Conservation (phyloP, 805 yeast genomes). For the Citeromyces matritensis region DNA sequence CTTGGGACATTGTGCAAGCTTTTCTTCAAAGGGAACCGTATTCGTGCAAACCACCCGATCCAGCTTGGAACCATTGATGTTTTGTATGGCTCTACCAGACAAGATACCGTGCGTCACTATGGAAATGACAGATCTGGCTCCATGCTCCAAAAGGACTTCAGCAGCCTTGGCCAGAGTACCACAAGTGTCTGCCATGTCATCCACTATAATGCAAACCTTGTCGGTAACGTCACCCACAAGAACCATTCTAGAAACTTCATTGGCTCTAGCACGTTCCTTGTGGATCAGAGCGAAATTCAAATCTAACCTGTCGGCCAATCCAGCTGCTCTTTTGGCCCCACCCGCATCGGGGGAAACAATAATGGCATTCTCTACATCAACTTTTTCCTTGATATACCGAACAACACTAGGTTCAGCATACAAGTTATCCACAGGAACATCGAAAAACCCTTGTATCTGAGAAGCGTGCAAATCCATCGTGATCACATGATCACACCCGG, state of each 20-base stretch:
- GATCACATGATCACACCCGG: constrained; percentile 77
- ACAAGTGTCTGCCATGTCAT: constrained; percentile 87
- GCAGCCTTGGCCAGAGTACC: constrained; percentile 79
- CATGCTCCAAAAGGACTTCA: constrained; percentile 52
- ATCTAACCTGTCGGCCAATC: constrained; percentile 66
- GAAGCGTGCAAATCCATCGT: constrained; percentile 86
- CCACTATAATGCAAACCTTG: constrained; percentile 65
- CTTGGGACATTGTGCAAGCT: constrained; percentile 39
- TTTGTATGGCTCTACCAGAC: constrained; percentile 59
- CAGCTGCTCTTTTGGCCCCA: constrained; percentile 84
- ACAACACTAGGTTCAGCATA: constrained; percentile 78
- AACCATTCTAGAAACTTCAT: constrained; percentile 75
- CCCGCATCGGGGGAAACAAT: constrained; percentile 84
- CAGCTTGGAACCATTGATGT: constrained; percentile 52
- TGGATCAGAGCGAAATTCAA: constrained; percentile 74
- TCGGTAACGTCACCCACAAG: constrained; percentile 73
- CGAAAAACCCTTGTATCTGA: constrained; percentile 77
- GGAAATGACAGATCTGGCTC: constrained; percentile 63
- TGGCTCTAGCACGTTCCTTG: constrained; percentile 73
- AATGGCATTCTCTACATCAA: constrained; percentile 46
- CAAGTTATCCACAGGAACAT: constrained; percentile 70
- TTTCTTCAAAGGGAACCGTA: constrained; percentile 64
- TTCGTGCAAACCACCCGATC: constrained; percentile 66
- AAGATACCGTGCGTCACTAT: constrained; percentile 75
- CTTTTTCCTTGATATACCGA: constrained; percentile 51